phyloP scores from a whole-genome alignment of 768 basidiomycete species.

The Filobasidium wieringae region DNA sequence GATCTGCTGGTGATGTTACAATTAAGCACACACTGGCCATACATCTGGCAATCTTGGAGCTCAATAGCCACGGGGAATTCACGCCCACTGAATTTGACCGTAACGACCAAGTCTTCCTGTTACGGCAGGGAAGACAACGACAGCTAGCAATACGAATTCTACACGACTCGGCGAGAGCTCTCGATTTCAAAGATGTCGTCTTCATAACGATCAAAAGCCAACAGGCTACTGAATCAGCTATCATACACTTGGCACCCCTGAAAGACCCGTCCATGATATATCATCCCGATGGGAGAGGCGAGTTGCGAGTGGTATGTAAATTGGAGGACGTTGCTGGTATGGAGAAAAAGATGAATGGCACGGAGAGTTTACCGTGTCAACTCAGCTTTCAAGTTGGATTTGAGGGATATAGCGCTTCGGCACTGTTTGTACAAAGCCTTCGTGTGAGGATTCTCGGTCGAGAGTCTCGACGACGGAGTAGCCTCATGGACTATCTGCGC shows the following conservation, averaged over 20 bases:
- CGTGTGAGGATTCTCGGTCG: conserved; percentile 71
- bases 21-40: conserved; percentile 79
- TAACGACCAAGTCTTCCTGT: conserved; percentile 70
- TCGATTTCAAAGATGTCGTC: conserved; percentile 73
- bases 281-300: conserved; percentile 70
- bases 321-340: conserved; percentile 86
- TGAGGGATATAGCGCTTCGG: conserved; percentile 70
- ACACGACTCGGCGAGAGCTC: conserved; percentile 76
- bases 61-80: conserved; percentile 74
- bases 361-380: conserved; percentile 64
- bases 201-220: conserved; percentile 63
- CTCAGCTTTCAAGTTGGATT: conserved; percentile 66
- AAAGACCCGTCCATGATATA: conserved; percentile 60
- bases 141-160: conserved; percentile 62
- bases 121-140: conserved; percentile 89
- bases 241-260: not conserved
- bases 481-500: not conserved
- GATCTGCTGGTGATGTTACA: conserved; percentile 83
- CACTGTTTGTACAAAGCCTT: conserved; percentile 79
- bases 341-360: conserved; percentile 62
- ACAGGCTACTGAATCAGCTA: conserved; percentile 49
- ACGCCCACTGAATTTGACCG: conserved; percentile 66
- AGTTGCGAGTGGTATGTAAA: conserved; percentile 55
- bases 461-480: conserved; percentile 39
- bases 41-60: conserved; percentile 66